phyloP scores from a whole-genome alignment of 2,329 filamentous ascomycete species.

The Coniochaeta ligniaria region DNA sequence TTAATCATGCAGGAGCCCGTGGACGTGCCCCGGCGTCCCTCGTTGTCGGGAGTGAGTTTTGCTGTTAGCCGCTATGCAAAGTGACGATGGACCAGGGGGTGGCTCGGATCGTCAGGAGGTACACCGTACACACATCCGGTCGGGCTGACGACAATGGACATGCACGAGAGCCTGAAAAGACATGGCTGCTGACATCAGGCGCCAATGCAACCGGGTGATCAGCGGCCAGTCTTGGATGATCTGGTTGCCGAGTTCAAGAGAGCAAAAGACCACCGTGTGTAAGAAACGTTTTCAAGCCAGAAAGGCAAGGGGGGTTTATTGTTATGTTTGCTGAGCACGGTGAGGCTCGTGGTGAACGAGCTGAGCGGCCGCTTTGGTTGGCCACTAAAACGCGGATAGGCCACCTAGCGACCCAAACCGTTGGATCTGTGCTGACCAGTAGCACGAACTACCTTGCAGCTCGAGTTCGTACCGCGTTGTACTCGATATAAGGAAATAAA shows the following conservation, averaged over 20 bases:
- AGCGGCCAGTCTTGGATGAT: neutral
- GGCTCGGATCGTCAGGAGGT: conserved; percentile 10
- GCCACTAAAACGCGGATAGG: neutral
- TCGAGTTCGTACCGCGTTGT: neutral
- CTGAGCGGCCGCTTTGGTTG: neutral
- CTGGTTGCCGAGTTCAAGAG: neutral
- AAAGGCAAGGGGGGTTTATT: neutral
- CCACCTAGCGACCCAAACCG: neutral
- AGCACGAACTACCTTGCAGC: neutral
- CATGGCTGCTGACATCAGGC: conserved; percentile 9
- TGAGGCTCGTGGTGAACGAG: neutral
- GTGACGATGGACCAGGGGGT: conserved; percentile 6
- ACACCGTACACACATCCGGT: neutral
- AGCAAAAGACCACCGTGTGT: neutral
- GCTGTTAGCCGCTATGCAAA: conserved; percentile 1
- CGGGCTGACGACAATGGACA: neutral
- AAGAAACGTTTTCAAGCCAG: neutral
- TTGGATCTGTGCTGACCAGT: neutral
- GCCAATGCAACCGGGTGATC: conserved; percentile 9
- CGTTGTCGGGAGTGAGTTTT: neutral
- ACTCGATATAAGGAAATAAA: neutral
- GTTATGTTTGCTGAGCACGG: no score
- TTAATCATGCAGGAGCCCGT: neutral
- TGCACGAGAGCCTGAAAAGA: conserved; percentile 12
- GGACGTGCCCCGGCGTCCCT: neutral